These are phyloP conservation scores for Pleurotus eryngii DNA, from an alignment of 768 basidiomycete genomes.

Conservation along the genomic window DNA sequence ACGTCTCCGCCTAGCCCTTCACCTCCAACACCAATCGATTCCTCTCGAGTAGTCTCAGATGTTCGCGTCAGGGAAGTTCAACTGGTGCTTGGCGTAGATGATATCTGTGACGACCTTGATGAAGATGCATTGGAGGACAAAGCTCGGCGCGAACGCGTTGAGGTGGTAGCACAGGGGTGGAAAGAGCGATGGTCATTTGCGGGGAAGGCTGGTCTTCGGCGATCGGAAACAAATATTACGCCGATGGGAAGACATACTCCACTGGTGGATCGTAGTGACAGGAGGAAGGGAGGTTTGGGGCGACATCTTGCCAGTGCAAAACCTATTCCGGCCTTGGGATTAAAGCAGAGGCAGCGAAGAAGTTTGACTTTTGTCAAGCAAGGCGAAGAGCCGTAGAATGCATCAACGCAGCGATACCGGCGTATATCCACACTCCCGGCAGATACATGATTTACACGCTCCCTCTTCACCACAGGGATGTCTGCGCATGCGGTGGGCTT, in stretches of 20 bases:
- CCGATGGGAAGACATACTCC: conserved; percentile 32
- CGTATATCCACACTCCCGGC: too few species aligned
- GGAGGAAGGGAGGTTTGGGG: neutral
- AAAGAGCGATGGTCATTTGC: conserved; percentile 43
- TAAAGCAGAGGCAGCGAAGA: neutral
- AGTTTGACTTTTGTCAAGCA: conserved; percentile 1
- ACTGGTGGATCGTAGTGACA: neutral
- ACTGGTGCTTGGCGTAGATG: too few species aligned
- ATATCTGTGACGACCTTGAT: conserved; percentile 17
- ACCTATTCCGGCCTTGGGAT: neutral
- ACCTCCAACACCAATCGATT: conserved; percentile 31
- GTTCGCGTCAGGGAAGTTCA: conserved; percentile 16
- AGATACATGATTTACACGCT: too few species aligned
- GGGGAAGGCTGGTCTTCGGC: conserved; percentile 26
- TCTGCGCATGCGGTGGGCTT: too few species aligned
- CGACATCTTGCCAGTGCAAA: neutral
- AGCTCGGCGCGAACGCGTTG: conserved; percentile 22
- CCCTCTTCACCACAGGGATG: too few species aligned
- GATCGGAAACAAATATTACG: conserved; percentile 45
- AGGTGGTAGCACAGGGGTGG: conserved; percentile 53
- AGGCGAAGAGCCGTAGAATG: neutral
- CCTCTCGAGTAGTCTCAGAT: conserved; percentile 17
- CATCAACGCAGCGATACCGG: too few species aligned
- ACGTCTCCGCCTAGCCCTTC: conserved; percentile 31
- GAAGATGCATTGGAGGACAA: conserved; percentile 16